Evolutionary conservation across 2,329 filamentous ascomycete species (phyloP).

Genomic region (Colletotrichum endophyticum): DNA sequence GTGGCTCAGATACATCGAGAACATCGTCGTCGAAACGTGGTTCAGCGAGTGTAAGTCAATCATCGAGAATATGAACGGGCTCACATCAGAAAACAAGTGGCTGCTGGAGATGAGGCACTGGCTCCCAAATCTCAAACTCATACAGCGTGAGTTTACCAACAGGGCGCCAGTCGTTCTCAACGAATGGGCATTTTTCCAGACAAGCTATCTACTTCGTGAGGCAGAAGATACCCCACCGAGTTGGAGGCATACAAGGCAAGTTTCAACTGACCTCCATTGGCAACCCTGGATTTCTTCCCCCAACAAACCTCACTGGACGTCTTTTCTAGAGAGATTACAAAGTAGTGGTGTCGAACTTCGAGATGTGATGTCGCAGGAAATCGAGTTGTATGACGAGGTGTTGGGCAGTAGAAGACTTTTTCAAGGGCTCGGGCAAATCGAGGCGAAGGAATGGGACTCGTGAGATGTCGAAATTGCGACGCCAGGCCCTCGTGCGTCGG

Average conservation of each 20-base stretch:
- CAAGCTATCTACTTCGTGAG: not conserved
- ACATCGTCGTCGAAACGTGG: not conserved
- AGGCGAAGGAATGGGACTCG: not conserved
- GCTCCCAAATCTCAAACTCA: not conserved
- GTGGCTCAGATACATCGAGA: not conserved
- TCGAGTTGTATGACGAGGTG: not conserved
- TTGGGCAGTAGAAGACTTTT: not conserved
- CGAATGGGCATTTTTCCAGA: not conserved
- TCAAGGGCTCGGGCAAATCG: not conserved
- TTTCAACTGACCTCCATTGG: not conserved
- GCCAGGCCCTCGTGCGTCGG: not conserved
- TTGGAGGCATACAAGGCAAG: not conserved
- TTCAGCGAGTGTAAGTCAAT: not conserved
- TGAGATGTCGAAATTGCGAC: not conserved
- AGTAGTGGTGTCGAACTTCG: not conserved
- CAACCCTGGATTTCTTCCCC: not conserved
- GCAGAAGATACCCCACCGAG: not conserved
- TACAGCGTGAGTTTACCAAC: not conserved
- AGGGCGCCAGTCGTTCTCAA: not conserved
- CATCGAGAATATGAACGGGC: not conserved
- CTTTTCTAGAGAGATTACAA: not conserved
- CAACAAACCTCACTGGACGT: not conserved
- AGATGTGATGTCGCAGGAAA: not conserved
- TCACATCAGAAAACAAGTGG: not conserved
- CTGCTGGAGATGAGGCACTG: not conserved